These are phyloP conservation scores for Pyrus bretschneideri DNA, from an alignment of 306 rosid species.

Conservation along the genomic window DNA sequence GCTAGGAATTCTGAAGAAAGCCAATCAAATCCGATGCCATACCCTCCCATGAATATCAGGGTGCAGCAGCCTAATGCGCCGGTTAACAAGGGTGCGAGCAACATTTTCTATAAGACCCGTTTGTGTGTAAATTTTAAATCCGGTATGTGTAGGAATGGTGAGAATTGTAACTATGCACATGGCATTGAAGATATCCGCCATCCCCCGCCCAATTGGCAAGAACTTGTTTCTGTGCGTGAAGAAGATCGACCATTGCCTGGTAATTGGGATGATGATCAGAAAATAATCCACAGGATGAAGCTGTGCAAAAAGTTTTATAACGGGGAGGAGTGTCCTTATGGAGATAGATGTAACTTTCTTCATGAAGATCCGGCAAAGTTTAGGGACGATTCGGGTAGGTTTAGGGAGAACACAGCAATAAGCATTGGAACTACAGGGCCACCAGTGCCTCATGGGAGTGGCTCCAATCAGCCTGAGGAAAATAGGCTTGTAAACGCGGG, in stretches of 20 bases:
- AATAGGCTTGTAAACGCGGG: slow-evolving; percentile 26
- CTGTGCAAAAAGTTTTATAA: slow-evolving; percentile 83
- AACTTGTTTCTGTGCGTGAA: slow-evolving; percentile 44
- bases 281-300: slow-evolving; percentile 84
- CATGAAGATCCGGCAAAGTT: slow-evolving; percentile 83
- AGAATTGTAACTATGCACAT: slow-evolving; percentile 87
- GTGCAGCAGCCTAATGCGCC: slow-evolving; percentile 32
- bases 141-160: slow-evolving; percentile 77
- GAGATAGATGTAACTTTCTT: slow-evolving; percentile 82
- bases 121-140: slow-evolving; percentile 61
- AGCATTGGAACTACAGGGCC: slow-evolving; percentile 64
- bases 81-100: slow-evolving; percentile 45
- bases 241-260: slow-evolving; percentile 36
- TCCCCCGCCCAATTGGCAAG: slow-evolving; percentile 98
- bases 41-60: slow-evolving; percentile 23
- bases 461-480: slow-evolving; percentile 33
- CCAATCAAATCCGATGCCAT: slow-evolving; percentile 25
- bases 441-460: slow-evolving; percentile 33
- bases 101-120: slow-evolving; percentile 88
- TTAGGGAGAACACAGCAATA: slow-evolving; percentile 67
- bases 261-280: slow-evolving; percentile 85
- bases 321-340: slow-evolving; percentile 93
- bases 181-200: slow-evolving; percentile 77
- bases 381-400: slow-evolving; percentile 60
- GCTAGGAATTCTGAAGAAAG: slow-evolving; percentile 47